Conservation (phyloP, 2,329 filamentous ascomycete genomes). For the Stenocarpella maydis region DNA sequence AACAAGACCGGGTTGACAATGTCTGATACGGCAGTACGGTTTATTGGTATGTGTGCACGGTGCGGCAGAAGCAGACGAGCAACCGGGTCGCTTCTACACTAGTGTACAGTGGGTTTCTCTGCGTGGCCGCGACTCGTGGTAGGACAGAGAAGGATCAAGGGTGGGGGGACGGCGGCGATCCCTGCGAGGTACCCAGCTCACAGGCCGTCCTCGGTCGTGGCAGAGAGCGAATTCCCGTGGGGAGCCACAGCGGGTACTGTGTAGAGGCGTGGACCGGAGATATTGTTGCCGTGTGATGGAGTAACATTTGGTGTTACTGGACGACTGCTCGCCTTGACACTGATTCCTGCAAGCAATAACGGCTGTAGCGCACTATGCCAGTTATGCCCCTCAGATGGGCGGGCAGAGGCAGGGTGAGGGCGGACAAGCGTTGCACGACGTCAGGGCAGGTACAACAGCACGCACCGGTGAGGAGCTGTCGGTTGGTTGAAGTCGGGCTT, state of each 20-base stretch:
- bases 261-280: constrained; percentile 31
- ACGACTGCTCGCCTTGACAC: constrained; percentile 16
- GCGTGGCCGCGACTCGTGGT: constrained; percentile 16
- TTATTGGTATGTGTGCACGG: background rate
- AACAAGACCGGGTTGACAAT: constrained; percentile 19
- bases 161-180: constrained; percentile 16
- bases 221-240: constrained; percentile 14
- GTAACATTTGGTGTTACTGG: constrained; percentile 31
- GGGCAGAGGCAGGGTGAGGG: background rate
- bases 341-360: constrained; percentile 33
- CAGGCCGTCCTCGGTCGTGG: constrained; percentile 28
- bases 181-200: constrained; percentile 30
- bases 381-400: constrained; percentile 13
- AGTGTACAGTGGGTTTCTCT: too few relatives aligned
- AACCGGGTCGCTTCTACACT: background rate
- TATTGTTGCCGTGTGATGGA: constrained; percentile 23
- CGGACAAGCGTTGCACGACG: constrained; percentile 19
- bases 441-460: constrained; percentile 10
- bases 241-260: constrained; percentile 1
- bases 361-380: constrained; percentile 21
- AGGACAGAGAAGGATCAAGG: constrained; percentile 10
- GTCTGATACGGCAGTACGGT: background rate
- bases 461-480: constrained; percentile 29
- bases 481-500: constrained; percentile 18
- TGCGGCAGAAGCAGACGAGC: constrained; percentile 15